phyloP scores from a whole-genome alignment of 1,284 basidiomycete genomes.

The Spongiforma sp. region DNA sequence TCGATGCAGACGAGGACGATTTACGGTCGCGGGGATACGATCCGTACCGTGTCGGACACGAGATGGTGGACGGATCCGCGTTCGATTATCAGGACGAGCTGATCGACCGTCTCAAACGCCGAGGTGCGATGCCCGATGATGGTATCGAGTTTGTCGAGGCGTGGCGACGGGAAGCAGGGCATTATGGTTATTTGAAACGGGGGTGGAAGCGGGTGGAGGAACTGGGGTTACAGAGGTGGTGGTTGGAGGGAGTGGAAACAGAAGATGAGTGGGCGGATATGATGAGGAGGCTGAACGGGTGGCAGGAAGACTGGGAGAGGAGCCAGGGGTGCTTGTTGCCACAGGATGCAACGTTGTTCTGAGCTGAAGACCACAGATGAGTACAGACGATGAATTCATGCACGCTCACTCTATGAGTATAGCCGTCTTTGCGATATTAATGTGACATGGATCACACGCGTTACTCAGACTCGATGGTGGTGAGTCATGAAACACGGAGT shows the following conservation, averaged over 20 bases:
- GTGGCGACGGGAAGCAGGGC: slow-evolving; percentile 48
- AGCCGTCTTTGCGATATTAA: no score
- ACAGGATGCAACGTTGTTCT: slow-evolving; percentile 13
- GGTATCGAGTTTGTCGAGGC: slow-evolving; percentile 52
- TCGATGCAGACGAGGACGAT: slow-evolving; percentile 46
- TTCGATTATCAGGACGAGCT: slow-evolving; percentile 56
- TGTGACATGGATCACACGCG: no score
- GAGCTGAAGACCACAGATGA: no score
- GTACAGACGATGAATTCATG: no score
- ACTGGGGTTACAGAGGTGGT: slow-evolving; percentile 40
- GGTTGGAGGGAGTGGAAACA: slow-evolving; percentile 44
- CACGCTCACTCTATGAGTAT: no score
- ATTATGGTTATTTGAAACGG: slow-evolving; percentile 42
- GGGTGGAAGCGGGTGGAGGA: slow-evolving; percentile 53
- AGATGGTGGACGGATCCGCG: slow-evolving; percentile 44
- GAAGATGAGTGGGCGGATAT: slow-evolving; percentile 55
- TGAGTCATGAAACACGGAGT: no score
- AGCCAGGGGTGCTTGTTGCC: slow-evolving; percentile 24
- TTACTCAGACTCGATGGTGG: no score
- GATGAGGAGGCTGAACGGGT: slow-evolving; percentile 50
- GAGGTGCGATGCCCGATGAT: slow-evolving; percentile 46
- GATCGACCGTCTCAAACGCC: slow-evolving; percentile 48
- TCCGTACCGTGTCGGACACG: slow-evolving; percentile 55
- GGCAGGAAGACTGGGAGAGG: slow-evolving; percentile 52
- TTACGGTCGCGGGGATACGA: slow-evolving; percentile 47